Evolutionary conservation across 2,329 filamentous ascomycete genomes (phyloP), one percentile per base, ranked within the genome.

Genomic region (Setomelanomma holmii): DNA sequence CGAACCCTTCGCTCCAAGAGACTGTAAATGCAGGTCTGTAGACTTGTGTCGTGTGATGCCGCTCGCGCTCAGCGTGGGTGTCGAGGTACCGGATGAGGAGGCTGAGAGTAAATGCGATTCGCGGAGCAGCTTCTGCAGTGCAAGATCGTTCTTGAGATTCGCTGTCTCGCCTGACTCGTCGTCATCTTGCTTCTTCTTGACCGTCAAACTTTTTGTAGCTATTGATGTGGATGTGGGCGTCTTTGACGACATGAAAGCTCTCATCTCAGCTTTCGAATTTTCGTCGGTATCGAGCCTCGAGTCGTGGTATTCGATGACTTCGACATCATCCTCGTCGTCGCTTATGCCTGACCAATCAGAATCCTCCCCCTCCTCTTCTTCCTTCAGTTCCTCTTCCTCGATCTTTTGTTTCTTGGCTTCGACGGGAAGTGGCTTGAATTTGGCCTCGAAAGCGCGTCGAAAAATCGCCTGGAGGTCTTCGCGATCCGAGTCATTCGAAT

Each of bases 101-200:
- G 81, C 78, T 22, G 82, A 79, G 51, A 98, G 86, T 55, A 98
- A 87, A 76, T 96, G 92, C 0, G 93, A 97, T 80, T 99, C 95
- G 63, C 88, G 84, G 51, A 99, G 86, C 35, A 99, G 86, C 40
- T 92, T 88, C 74, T 97, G 93, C 12, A 99, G 86, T 34, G 91
- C 93, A 47, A 96, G 86, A 74, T 98, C 95, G 74, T 97, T 93
- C 72, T 93, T 92, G 16, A 98, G 82, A 56, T 96, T 89, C 10
- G 79, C 74, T 20, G 80, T 74, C 69, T 89, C 86, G 16, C 83
- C 75, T 53, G 83, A 79, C 20, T 86, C 83, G 53, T 82, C 76
- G 45, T 60, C 56, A 55, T 66, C 45, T 17, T 45, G 12, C 6
- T 59, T 56, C 33, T 64, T 63, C 39, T 58, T 66, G 21, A 33